Base-by-base conservation (phyloP, 306 rosid genomes). In the Sicyos edulis region DNA sequence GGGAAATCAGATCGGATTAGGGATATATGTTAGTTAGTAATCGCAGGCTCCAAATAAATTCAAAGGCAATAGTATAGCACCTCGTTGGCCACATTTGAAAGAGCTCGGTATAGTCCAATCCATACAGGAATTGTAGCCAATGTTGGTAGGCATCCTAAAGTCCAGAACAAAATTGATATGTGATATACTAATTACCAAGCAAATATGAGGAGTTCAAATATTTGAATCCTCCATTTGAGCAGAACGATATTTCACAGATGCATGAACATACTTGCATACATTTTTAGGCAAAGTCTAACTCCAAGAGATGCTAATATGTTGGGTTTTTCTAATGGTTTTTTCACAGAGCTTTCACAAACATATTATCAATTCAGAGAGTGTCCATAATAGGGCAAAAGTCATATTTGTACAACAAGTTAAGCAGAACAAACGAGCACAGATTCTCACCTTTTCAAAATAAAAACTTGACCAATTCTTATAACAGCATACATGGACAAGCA, bases 21-120 rank as follows among this genome's bases (percentile, higher is more conserved):
- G 55, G 7, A 7, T 32, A 74, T 12, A 11, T 10, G 24, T 59
- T 47, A 55, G 19, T 45, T 32, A 7, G 45, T 37, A 54, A 64
- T 17, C 69, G 34, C 26, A 8, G 5, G 62, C 69, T 60, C 50
- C 19, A 21, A 62, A 57, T 5, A 69, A 32, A 37, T 16, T 51
- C 70, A 63, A 77, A 62, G 51, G 78, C 61, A 74, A 11, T 2
- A 40, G 24, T 15, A 21, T 21, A 12, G 32, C 70, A 95, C 99
- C 92, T 95, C 99, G 49, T 95, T 81, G 2, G 97, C 99, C 79
- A 91, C 99, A 76, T 91, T 95, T 47, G 99, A 95, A 78, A 95
- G 96, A 70, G 99, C 99, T 79, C 97, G 82, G 71, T 91, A 95
- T 76, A 95, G 76, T 52, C 99, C 99, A 54, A 95, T 95, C 99